These are phyloP conservation scores for Monosporascus cannonballus DNA, from an alignment of 2,329 filamentous ascomycete species.

Conservation along the genomic window DNA sequence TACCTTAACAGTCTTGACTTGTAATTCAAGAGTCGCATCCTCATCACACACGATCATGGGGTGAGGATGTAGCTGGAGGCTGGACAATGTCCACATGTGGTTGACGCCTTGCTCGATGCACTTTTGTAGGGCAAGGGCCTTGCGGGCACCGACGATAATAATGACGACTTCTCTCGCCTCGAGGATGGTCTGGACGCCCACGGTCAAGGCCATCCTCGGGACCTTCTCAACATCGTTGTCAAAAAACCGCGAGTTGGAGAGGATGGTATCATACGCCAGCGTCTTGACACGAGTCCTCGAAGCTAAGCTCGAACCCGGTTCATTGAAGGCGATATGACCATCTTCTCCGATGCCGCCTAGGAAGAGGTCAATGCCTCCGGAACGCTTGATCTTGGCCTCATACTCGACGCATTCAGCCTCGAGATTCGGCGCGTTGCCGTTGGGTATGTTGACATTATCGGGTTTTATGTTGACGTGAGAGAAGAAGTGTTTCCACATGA, in stretches of 20 bases:
- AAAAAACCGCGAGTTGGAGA: slow-evolving; percentile 83
- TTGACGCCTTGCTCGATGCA: slow-evolving; percentile 79
- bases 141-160: slow-evolving; percentile 76
- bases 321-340: slow-evolving; percentile 87
- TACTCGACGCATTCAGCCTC: slow-evolving; percentile 73
- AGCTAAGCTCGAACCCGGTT: slow-evolving; percentile 72
- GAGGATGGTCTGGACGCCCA: slow-evolving; percentile 77
- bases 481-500: slow-evolving; percentile 93
- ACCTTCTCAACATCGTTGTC: slow-evolving; percentile 67
- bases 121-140: slow-evolving; percentile 71
- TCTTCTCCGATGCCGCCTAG: slow-evolving; percentile 80
- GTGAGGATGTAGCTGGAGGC: slow-evolving; percentile 73
- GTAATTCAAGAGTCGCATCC: slow-evolving; percentile 66
- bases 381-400: slow-evolving; percentile 68
- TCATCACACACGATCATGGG: slow-evolving; percentile 81
- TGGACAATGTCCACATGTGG: slow-evolving; percentile 87
- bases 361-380: slow-evolving; percentile 79
- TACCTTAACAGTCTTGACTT: slow-evolving; percentile 66
- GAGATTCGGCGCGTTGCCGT: slow-evolving; percentile 72
- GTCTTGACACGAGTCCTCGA: slow-evolving; percentile 82
- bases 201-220: slow-evolving; percentile 76
- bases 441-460: slow-evolving; percentile 76
- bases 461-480: slow-evolving; percentile 77
- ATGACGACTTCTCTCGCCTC: slow-evolving; percentile 77
- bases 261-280: slow-evolving; percentile 77